phyloP scores from a whole-genome alignment of 495 filamentous ascomycete genomes.

The Penicillium mononematosum region DNA sequence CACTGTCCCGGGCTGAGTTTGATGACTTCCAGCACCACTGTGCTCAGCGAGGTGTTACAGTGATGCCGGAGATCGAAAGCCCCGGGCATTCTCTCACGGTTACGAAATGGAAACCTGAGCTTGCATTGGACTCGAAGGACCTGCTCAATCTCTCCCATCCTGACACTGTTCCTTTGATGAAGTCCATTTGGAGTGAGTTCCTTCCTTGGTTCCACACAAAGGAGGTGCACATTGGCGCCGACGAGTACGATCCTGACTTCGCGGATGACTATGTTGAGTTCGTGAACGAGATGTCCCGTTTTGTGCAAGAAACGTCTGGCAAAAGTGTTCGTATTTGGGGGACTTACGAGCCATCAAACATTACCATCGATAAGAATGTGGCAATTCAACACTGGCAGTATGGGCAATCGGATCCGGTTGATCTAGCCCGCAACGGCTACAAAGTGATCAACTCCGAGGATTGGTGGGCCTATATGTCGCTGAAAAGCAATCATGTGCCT shows the following conservation, averaged over 20 bases:
- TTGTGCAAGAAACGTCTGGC: constrained; percentile 39
- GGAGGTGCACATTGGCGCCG: constrained; percentile 57
- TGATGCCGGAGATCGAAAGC: constrained; percentile 56
- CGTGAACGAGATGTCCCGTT: constrained; percentile 52
- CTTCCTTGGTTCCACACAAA: constrained; percentile 57
- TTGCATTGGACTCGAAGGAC: constrained; percentile 50
- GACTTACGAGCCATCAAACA: constrained; percentile 47
- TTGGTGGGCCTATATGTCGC: constrained; percentile 56
- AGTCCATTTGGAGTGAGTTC: constrained; percentile 55
- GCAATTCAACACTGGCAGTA: constrained; percentile 59
- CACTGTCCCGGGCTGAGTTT: constrained; percentile 46
- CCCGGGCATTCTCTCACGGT: constrained; percentile 53
- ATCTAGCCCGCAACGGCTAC: constrained; percentile 41
- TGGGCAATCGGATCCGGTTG: constrained; percentile 53
- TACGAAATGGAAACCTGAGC: constrained; percentile 57
- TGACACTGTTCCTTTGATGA: constrained; percentile 52
- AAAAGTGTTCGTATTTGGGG: constrained; percentile 57
- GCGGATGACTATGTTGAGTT: constrained; percentile 55
- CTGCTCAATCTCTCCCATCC: constrained; percentile 55
- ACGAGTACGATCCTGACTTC: constrained; percentile 52
- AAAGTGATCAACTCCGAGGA: constrained; percentile 54
- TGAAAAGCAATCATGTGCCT: constrained; percentile 56
- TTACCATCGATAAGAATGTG: constrained; percentile 40
- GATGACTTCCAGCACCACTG: constrained; percentile 53
- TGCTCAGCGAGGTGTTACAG: constrained; percentile 49